A percentile compares a stretch with the other conserved stretches of the same genome.
Conservation (phyloP, 306 rosid species). For the Fagus crenata region DNA sequence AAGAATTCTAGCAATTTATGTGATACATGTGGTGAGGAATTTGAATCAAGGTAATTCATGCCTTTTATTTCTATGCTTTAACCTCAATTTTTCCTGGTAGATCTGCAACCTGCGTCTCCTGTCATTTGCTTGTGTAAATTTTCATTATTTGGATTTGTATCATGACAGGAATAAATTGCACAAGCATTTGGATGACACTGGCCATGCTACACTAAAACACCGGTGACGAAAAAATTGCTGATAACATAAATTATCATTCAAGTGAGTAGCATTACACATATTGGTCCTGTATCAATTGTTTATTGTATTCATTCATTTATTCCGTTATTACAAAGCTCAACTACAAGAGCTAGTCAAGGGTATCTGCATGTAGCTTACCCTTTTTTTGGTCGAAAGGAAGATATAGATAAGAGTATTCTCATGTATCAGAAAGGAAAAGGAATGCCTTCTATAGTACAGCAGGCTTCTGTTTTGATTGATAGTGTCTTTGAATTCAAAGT, state of each 20-base stretch:
- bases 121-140: not conserved
- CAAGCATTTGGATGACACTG: conserved; percentile 75
- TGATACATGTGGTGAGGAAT: conserved; percentile 78
- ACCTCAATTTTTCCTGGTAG: not conserved
- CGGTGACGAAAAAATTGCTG: conserved; percentile 34
- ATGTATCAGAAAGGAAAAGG: not conserved
- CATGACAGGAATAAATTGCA: conserved; percentile 72
- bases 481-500: not conserved
- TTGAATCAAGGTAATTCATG: conserved; percentile 70
- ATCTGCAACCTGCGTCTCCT: not conserved
- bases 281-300: conserved; percentile 17
- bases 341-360: not conserved
- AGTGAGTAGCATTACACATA: conserved; percentile 4
- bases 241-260: not conserved
- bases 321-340: conserved; percentile 14
- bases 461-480: not conserved
- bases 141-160: conserved; percentile 8
- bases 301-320: conserved; percentile 39
- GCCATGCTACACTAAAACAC: conserved; percentile 67
- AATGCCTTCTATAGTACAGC: not conserved
- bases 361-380: conserved; percentile 15
- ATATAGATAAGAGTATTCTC: not conserved
- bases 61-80: conserved; percentile 4
- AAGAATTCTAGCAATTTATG: conserved; percentile 61
- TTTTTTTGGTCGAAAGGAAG: no score